Evolutionary conservation across 371 early-diverging fungal genomes (phyloP).

Genomic region (Apophysomyces ossiformis): DNA sequence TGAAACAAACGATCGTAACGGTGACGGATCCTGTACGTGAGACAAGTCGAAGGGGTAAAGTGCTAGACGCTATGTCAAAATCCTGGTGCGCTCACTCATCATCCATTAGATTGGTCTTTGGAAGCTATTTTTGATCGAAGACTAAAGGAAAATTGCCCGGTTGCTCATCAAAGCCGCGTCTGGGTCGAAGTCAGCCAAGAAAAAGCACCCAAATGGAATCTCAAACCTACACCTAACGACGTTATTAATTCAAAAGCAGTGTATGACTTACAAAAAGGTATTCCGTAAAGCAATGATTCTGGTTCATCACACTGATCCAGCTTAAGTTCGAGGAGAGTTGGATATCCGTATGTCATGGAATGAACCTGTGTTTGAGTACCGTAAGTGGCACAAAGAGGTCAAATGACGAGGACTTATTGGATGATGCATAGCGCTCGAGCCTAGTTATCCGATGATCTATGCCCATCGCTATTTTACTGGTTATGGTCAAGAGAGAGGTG

Average conservation of each 20-base stretch:
- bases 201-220: slow-evolving; percentile 34
- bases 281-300: neutral
- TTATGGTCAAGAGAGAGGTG: slow-evolving; percentile 86
- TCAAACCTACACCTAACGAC: slow-evolving; percentile 35
- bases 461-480: slow-evolving; percentile 82
- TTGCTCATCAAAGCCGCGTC: slow-evolving; percentile 64
- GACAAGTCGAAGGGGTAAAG: slow-evolving; percentile 56
- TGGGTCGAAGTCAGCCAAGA: slow-evolving; percentile 46
- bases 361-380: slow-evolving; percentile 43
- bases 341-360: slow-evolving; percentile 54
- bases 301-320: neutral
- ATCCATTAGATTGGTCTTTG: slow-evolving; percentile 70
- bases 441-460: slow-evolving; percentile 55
- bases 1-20: slow-evolving; percentile 71
- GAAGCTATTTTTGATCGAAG: slow-evolving; percentile 67
- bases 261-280: slow-evolving; percentile 49
- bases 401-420: neutral
- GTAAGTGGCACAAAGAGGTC: slow-evolving; percentile 31
- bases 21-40: slow-evolving; percentile 77
- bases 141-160: slow-evolving; percentile 63
- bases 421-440: slow-evolving; percentile 31
- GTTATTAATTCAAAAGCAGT: slow-evolving; percentile 28
- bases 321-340: slow-evolving; percentile 22
- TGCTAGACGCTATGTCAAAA: neutral
- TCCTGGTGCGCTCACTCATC: neutral